Evolutionary conservation across 345 rosid species (phyloP).

Genomic region (Eutrema yunnanense): DNA sequence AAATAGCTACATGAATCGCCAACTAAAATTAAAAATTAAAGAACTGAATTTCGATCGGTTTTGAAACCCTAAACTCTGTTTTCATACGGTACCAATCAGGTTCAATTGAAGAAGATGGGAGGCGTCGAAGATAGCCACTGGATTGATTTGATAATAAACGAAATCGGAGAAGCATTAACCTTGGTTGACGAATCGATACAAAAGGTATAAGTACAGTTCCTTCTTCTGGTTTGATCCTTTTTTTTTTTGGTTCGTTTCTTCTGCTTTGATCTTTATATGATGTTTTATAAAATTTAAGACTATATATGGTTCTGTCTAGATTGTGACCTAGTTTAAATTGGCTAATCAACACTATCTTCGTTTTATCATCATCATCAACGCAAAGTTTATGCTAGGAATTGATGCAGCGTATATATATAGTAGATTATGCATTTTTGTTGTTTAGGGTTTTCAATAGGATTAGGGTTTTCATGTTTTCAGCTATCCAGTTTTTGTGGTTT

Average conservation of each 20-base stretch:
- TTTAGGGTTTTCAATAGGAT: not conserved
- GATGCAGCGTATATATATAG: not conserved
- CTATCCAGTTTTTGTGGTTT: no score
- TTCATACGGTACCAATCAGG: not conserved
- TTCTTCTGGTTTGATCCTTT: not conserved
- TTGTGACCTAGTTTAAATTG: not conserved
- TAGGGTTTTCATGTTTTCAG: no score
- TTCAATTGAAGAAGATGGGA: constrained; percentile 10
- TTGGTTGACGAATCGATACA: constrained; percentile 18
- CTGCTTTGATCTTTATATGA: not conserved
- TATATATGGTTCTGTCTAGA: not conserved
- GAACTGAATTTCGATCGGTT: not conserved
- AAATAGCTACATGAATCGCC: not conserved
- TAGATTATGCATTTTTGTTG: not conserved
- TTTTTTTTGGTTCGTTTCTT: not conserved
- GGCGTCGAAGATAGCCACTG: not conserved
- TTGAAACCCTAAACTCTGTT: not conserved
- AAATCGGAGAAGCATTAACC: constrained; percentile 1
- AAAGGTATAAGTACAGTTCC: not conserved
- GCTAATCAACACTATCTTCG: not conserved
- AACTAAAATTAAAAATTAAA: not conserved
- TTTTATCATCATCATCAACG: not conserved
- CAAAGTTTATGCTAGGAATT: not conserved
- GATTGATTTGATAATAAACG: constrained; percentile 12
- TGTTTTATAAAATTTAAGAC: not conserved